A percentile compares a stretch with the other conserved stretches of the same genome.
Evolutionary conservation across 1,139 yeast species (phyloP).

Genomic region (Magnusiomyces magnusii): DNA sequence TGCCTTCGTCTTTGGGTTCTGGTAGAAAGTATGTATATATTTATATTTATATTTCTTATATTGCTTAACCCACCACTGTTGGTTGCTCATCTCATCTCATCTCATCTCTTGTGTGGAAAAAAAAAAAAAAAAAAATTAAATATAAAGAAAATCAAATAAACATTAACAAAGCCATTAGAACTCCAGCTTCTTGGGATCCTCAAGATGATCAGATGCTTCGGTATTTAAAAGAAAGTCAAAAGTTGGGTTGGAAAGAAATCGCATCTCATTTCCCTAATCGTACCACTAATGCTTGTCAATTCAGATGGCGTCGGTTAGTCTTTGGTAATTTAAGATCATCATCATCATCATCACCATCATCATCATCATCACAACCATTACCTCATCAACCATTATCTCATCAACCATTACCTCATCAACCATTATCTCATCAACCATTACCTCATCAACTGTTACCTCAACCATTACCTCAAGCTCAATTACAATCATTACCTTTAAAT

Average conservation of each 20-base stretch:
- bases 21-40: slow-evolving; percentile 6
- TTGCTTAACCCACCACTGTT: not conserved
- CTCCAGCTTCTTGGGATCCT: slow-evolving; percentile 74
- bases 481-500: too few species aligned
- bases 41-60: not conserved
- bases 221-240: slow-evolving; percentile 62
- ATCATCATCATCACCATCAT: slow-evolving; percentile 8
- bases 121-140: too few species aligned
- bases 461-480: slow-evolving; percentile 11
- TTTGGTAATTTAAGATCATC: slow-evolving; percentile 36
- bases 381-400: slow-evolving; percentile 7
- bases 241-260: slow-evolving; percentile 76
- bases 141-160: too few species aligned
- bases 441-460: slow-evolving; percentile 7
- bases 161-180: slow-evolving; percentile 24
- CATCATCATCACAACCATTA: slow-evolving; percentile 5
- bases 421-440: slow-evolving; percentile 1
- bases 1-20: slow-evolving; percentile 3
- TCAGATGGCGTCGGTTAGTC: slow-evolving; percentile 66
- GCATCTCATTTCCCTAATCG: slow-evolving; percentile 61
- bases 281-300: slow-evolving; percentile 79
- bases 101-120: not conserved
- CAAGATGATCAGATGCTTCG: slow-evolving; percentile 62
- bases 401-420: not conserved
- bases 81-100: not conserved